phyloP scores from a whole-genome alignment of 192 early-diverging fungal species.

The Oehlia diaphana region DNA sequence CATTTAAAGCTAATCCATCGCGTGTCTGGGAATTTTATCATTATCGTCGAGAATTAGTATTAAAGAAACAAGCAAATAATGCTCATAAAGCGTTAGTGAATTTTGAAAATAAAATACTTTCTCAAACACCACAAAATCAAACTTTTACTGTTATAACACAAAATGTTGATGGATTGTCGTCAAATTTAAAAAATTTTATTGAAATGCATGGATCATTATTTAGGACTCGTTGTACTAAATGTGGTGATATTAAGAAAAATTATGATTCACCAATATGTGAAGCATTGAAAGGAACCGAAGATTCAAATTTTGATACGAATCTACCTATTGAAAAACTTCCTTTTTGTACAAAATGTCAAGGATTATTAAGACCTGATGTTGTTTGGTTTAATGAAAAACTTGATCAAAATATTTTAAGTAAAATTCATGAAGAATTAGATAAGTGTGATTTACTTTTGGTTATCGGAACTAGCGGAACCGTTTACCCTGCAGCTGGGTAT shows the following conservation, averaged over 20 bases:
- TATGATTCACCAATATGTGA: slow-evolving; percentile 19
- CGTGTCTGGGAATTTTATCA: slow-evolving; percentile 35
- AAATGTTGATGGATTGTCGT: slow-evolving; percentile 28
- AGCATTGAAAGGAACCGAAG: slow-evolving; percentile 20
- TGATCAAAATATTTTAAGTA: neutral
- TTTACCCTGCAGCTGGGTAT: slow-evolving; percentile 26
- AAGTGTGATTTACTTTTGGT: slow-evolving; percentile 25
- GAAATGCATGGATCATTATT: slow-evolving; percentile 31
- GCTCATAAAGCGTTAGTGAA: slow-evolving; percentile 26
- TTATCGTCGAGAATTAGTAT: slow-evolving; percentile 30
- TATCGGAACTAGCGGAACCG: slow-evolving; percentile 22
- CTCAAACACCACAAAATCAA: neutral
- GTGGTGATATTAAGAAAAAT: slow-evolving; percentile 23
- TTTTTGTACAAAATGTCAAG: slow-evolving; percentile 4
- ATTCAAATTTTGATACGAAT: neutral
- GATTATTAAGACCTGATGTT: slow-evolving; percentile 29
- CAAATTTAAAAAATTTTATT: slow-evolving; percentile 14
- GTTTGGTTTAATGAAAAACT: slow-evolving; percentile 24
- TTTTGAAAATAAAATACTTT: slow-evolving; percentile 17
- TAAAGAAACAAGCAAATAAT: slow-evolving; percentile 17
- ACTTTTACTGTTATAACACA: slow-evolving; percentile 32
- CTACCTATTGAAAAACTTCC: slow-evolving; percentile 18
- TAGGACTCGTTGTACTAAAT: slow-evolving; percentile 29
- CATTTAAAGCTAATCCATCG: slow-evolving; percentile 21
- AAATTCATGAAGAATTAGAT: slow-evolving; percentile 10